These are phyloP conservation scores for Buxus sempervirens DNA, from an alignment of 164 flowering plant genomes.

Conservation along the genomic window DNA sequence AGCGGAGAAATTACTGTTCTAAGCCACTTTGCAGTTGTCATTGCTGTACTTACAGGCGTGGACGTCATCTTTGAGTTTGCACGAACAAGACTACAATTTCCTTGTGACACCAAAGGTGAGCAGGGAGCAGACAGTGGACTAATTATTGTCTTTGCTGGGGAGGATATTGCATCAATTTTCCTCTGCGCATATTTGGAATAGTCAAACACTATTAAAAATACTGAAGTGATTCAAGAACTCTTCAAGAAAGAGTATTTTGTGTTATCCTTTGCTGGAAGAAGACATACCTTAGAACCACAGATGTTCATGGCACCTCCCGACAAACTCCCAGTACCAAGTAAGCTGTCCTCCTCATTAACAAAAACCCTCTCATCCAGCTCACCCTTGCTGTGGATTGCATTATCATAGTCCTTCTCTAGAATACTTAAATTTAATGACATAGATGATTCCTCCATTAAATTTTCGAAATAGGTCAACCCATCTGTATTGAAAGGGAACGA, in stretches of 20 bases:
- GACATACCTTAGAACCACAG: slow-evolving; percentile 66
- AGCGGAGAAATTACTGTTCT: slow-evolving; percentile 82
- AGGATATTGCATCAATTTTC: slow-evolving; percentile 60
- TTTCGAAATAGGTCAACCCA: slow-evolving; percentile 77
- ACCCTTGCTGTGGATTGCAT: slow-evolving; percentile 58
- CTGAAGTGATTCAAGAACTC: background rate
- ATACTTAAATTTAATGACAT: slow-evolving; percentile 47
- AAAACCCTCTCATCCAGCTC: slow-evolving; percentile 89
- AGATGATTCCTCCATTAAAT: slow-evolving; percentile 65
- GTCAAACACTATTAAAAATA: background rate
- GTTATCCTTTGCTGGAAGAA: slow-evolving; percentile 2
- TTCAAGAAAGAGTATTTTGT: background rate
- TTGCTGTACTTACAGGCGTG: slow-evolving; percentile 95
- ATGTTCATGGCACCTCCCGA: slow-evolving; percentile 68
- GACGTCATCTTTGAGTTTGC: slow-evolving; percentile 47
- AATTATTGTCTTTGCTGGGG: slow-evolving; percentile 72
- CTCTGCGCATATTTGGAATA: slow-evolving; percentile 40
- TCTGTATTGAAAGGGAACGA: slow-evolving; percentile 44
- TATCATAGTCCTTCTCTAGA: slow-evolving; percentile 79
- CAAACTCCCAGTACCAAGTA: slow-evolving; percentile 77
- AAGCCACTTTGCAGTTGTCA: slow-evolving; percentile 99
- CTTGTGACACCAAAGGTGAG: slow-evolving; percentile 55
- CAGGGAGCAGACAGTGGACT: slow-evolving; percentile 71
- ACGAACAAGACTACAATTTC: slow-evolving; percentile 38
- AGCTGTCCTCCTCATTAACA: slow-evolving; percentile 73